phyloP scores from a whole-genome alignment of 1,139 yeast species.

The Pichia kudriavzevii region DNA sequence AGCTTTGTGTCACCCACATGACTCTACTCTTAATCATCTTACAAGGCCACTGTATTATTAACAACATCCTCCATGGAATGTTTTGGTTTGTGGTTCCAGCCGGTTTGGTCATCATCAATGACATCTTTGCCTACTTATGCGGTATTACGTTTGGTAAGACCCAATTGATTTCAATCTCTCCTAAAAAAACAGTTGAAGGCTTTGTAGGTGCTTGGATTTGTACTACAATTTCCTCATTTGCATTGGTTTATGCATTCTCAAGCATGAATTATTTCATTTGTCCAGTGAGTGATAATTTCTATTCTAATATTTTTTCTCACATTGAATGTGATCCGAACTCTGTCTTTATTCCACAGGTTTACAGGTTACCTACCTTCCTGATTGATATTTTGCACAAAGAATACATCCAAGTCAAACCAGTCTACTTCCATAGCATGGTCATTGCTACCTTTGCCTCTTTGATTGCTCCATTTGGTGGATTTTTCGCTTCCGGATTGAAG shows the following conservation, averaged over 20 bases:
- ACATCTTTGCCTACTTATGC: slow-evolving; percentile 91
- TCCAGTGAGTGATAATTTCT: slow-evolving; percentile 48
- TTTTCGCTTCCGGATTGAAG: slow-evolving; percentile 93
- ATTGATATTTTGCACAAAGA: slow-evolving; percentile 38
- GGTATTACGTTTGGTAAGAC: slow-evolving; percentile 96
- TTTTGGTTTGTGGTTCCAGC: slow-evolving; percentile 94
- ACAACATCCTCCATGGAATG: slow-evolving; percentile 81
- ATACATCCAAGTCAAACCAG: slow-evolving; percentile 67
- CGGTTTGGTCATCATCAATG: slow-evolving; percentile 86
- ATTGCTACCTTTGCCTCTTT: slow-evolving; percentile 93
- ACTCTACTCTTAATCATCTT: slow-evolving; percentile 81
- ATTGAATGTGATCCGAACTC: slow-evolving; percentile 79
- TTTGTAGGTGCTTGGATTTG: slow-evolving; percentile 97
- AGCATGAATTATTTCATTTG: slow-evolving; percentile 75
- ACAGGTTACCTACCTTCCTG: slow-evolving; percentile 64
- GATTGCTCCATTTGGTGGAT: slow-evolving; percentile 98
- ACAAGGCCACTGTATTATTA: slow-evolving; percentile 90
- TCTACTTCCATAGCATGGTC: slow-evolving; percentile 79
- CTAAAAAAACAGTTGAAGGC: slow-evolving; percentile 96
- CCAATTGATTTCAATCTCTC: slow-evolving; percentile 86
- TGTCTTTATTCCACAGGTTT: slow-evolving; percentile 73
- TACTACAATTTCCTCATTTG: slow-evolving; percentile 68
- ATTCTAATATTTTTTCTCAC: slow-evolving; percentile 44
- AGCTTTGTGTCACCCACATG: slow-evolving; percentile 92
- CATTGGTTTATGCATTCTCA: slow-evolving; percentile 57